These are phyloP conservation scores for Aureobasidium sp. DNA, from an alignment of 2,329 filamentous ascomycete genomes.

Conservation along the genomic window DNA sequence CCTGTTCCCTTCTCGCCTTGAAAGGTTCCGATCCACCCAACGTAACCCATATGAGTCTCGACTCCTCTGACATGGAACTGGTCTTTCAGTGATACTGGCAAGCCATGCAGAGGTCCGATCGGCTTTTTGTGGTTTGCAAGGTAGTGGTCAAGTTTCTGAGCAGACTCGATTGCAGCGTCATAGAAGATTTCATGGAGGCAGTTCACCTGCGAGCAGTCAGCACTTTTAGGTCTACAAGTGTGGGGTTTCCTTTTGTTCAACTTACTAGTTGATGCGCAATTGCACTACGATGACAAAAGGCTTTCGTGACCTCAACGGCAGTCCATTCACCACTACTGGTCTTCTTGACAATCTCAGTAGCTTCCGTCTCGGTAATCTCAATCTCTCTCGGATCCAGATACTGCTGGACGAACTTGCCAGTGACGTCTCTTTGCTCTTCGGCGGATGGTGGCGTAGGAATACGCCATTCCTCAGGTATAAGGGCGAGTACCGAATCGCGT, in stretches of 20 bases:
- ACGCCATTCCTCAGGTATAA: constrained; percentile 53
- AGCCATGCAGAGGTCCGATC: constrained; percentile 41
- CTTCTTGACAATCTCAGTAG: constrained; percentile 48
- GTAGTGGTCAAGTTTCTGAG: constrained; percentile 37
- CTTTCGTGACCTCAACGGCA: constrained; percentile 48
- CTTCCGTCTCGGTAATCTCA: constrained; percentile 55
- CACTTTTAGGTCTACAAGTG: background rate
- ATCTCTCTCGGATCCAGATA: constrained; percentile 49
- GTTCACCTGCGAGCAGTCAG: constrained; percentile 21
- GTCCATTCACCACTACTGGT: constrained; percentile 50
- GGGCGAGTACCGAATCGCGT: constrained; percentile 45
- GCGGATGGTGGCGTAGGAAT: constrained; percentile 42
- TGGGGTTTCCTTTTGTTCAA: background rate
- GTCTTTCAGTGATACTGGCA: constrained; percentile 44
- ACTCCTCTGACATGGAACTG: constrained; percentile 44
- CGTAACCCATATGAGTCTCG: constrained; percentile 51
- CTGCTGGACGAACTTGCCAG: constrained; percentile 49
- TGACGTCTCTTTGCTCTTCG: constrained; percentile 50
- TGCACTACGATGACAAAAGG: constrained; percentile 51
- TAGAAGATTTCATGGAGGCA: constrained; percentile 45
- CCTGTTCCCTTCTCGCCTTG: constrained; percentile 47
- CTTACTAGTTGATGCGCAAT: constrained; percentile 44
- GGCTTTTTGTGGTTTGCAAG: constrained; percentile 31
- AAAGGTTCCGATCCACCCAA: constrained; percentile 59
- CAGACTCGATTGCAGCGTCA: constrained; percentile 37